Base-by-base conservation (phyloP, 495 filamentous ascomycete species). In the Aspergillus funiculosus region DNA sequence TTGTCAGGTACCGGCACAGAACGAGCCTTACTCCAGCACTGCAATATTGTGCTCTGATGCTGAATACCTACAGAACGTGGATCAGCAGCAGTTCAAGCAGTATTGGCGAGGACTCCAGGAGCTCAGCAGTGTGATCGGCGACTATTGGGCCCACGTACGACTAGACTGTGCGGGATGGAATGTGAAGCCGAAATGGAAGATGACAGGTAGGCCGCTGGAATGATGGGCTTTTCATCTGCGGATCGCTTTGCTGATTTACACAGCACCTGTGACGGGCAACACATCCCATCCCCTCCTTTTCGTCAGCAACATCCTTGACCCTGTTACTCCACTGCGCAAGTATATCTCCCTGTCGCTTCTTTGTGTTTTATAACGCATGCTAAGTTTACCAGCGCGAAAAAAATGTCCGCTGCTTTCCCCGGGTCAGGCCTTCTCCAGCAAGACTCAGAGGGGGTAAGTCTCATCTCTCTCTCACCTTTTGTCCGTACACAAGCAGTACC, bases 1-100 rank as follows among this genome's bases (percentile, higher is more conserved):
- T 46, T 76, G 67, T 32, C 73, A 68, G 4, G 63, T 43, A 2
- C 48, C 48, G 61, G 78, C 48, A n/a, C 54, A 67, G 22, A 68
- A 67, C 27, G 53, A 57, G 13, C 27, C 56, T 0, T 67, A 67
- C 28, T 73, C 76, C 0, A 72, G 62, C 7, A 52, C 68, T 11
- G 79, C 80, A 2, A 80, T 89, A 29, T 60, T 82, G 1, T 89
- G 85, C 52, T 63, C 75, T 0, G 85, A 89, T 57, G 73, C 72
- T 0, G 68, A 71, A 20, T 66, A 65, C 11, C 51, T 77, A 43
- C 61, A 61, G 5, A 53, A 55, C 1, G 50, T 65, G 2, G 71
- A 68, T 3, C 43, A 68, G 1, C 54, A 64, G 1, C 53, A 56
- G 1, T 85, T 87, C 39, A 46, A 55, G 2, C 38, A 53, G 1